These are phyloP conservation scores for Chytridium lagenaria DNA, from an alignment of 371 early-diverging fungal genomes.

Conservation along the genomic window DNA sequence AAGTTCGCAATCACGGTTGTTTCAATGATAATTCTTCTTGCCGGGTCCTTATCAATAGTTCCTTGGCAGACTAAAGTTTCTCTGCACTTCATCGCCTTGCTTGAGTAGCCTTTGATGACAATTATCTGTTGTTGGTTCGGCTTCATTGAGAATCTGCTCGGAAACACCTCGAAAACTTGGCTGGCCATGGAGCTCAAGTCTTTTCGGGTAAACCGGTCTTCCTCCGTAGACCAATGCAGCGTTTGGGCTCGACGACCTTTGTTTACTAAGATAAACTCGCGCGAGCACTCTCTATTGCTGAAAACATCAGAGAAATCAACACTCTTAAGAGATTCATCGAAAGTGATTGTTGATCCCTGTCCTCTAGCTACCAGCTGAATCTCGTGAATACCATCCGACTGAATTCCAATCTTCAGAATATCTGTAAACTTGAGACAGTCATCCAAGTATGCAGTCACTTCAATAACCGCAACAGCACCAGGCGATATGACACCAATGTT, in stretches of 20 bases:
- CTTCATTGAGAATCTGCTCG: conserved; percentile 54
- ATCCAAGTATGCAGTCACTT: conserved; percentile 56
- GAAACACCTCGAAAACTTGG: conserved; percentile 54
- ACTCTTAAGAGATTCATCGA: conserved; percentile 47
- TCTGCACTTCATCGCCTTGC: conserved; percentile 31
- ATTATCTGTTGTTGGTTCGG: conserved; percentile 52
- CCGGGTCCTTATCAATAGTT: conserved; percentile 59
- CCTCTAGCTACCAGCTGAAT: conserved; percentile 59
- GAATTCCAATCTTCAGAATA: conserved; percentile 52
- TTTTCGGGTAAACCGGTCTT: conserved; percentile 33
- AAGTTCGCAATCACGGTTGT: conserved; percentile 54
- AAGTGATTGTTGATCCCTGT: conserved; percentile 57
- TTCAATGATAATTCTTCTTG: conserved; percentile 45
- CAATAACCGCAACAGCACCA: conserved; percentile 29
- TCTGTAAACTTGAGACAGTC: conserved; percentile 60
- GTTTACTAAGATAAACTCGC: conserved; percentile 54
- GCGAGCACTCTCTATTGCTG: conserved; percentile 51
- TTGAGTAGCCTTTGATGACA: conserved; percentile 51
- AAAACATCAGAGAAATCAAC: conserved; percentile 61
- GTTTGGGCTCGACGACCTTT: conserved; percentile 57
- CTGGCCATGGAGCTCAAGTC: conserved; percentile 25
- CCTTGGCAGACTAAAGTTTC: conserved; percentile 55
- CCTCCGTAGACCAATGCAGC: conserved; percentile 52
- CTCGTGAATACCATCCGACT: conserved; percentile 50
- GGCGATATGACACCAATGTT: conserved; percentile 45